Base-by-base conservation (phyloP, 2,329 filamentous ascomycete species). In the Lachnellula cervina region DNA sequence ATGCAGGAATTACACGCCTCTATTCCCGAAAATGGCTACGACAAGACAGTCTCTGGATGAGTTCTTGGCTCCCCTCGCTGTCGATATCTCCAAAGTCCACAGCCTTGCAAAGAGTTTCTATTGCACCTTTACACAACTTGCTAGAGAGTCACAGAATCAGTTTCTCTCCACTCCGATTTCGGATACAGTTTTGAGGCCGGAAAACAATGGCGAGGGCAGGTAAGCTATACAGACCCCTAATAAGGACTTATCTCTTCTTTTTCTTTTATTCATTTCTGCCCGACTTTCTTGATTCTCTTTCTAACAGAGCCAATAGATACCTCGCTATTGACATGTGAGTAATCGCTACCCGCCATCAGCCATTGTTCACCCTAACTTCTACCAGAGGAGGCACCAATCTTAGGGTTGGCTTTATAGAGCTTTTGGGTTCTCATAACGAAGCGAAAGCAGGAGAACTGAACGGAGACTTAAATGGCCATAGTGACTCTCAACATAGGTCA, bases 301-400 rank as follows among this genome's bases (percentile, higher is more conserved):
- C 61, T 63, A 55, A 64, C 55, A n/a, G 42, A 23, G n/a, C 32
- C 23, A 52, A 21, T 63, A 85, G 82, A 59, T 79, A 82, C 71
- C 77, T 80, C 60, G 84, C 77, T 56, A 85, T 84, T 71, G 86
- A 83, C 72, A 85, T 83, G 85, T 87, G 72, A 78, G 80, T 64
- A 64, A 62, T 48, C 28, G 8, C 16, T 52, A 17, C 34, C 8
- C 23, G 44, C 32, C 14, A 32, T 28, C 54, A 7, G 25, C 25
- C 11, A 47, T 28, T 34, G 43, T 37, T 46, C n/a, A 32, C 52
- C 40, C 62, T 72, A 32, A 71, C 67, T 61, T 76, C 64, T 44
- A 61, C 63, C 64, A 84, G 83, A 60, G 86, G 86, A 59, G 86
- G 86, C 7, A 86, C 84, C 7, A 88, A 89, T 63, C 73, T 89